Evolutionary conservation across 2,329 filamentous ascomycete genomes (phyloP), one percentile per base, ranked within the genome.

Genomic region (Fusarium hainanense): DNA sequence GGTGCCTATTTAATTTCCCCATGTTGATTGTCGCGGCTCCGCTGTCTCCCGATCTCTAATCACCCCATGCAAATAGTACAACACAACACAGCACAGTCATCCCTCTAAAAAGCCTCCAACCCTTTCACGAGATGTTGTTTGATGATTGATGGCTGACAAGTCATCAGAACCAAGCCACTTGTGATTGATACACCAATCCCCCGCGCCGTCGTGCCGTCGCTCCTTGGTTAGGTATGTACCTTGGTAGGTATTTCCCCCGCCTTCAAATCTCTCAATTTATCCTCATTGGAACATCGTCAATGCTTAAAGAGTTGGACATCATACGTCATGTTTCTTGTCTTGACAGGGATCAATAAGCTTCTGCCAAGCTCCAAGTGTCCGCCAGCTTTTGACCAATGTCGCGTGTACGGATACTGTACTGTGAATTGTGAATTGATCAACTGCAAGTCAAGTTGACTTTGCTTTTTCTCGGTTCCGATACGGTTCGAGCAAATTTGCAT

Each of bases 271-370:
- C 49, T 50, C 23, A 13, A 32, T 52, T 52, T 41, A 32, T 60
- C 46, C 46, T 50, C 40, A 44, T 62, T 52, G 11, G 16, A 37
- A n/a, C 34, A 37, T 37, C 41, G 54, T 49, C 30, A 61, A 40
- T 46, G 21, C 34, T 41, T 27, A 20, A 21, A 46, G 25, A 42
- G 25, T 42, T 58, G 18, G 23, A 34, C 30, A 41, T 34, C 56
- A 51, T 69, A 67, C 66, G 66, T 70, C 66, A 69, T 70, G 54
- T 60, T n/a, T 49, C 14, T 56, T 20, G 14, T 32, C 27, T 58
- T 50, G 37, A 54, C 63, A 66, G 55, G 61, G 61, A 37, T 54
- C 49, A 44, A 27, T 54, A 69, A 66, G 66, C 66, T 65, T 69
- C 61, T 50, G 56, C 54, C 54, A 69, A 61, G 51, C 46, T 43